These are phyloP conservation scores for Apiotrichum porosum DNA, from an alignment of 1,284 basidiomycete species.

Conservation along the genomic window DNA sequence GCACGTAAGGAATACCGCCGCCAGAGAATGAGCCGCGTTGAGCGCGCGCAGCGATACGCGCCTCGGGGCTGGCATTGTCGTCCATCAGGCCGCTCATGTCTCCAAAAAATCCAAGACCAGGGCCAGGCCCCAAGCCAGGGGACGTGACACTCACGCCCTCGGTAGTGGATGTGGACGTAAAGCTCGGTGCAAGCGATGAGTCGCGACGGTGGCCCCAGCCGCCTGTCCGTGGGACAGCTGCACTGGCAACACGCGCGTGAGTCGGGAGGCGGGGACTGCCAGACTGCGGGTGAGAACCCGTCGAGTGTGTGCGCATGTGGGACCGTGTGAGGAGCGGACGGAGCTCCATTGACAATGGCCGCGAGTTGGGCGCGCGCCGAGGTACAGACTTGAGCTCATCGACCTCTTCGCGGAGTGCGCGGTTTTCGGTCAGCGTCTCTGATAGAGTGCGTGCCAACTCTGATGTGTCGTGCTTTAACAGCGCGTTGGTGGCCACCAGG, in stretches of 20 bases:
- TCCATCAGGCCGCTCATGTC: neutral
- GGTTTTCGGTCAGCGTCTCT: conserved; percentile 71
- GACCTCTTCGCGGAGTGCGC: conserved; percentile 63
- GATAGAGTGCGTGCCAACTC: conserved; percentile 68
- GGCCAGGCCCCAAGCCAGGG: conserved; percentile 28
- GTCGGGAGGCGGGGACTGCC: no score
- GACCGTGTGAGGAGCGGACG: neutral
- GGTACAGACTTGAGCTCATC: conserved; percentile 57
- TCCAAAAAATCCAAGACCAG: neutral
- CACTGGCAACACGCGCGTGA: conserved; percentile 7
- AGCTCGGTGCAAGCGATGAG: conserved; percentile 18
- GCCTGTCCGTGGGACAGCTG: conserved; percentile 21
- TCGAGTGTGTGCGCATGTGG: neutral
- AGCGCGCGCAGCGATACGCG: neutral
- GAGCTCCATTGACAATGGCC: neutral
- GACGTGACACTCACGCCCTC: conserved; percentile 17
- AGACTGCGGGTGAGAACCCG: neutral
- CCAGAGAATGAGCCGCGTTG: conserved; percentile 8
- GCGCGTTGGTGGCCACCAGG: conserved; percentile 75
- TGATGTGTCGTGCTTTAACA: conserved; percentile 69
- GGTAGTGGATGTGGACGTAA: conserved; percentile 32
- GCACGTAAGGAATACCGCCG: conserved; percentile 38
- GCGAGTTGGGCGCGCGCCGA: neutral
- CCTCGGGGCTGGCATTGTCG: neutral
- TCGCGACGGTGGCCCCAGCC: conserved; percentile 36